A percentile compares a stretch with the other conserved stretches of the same genome.
phyloP scores from a whole-genome alignment of 306 rosid genomes.

The Malus sylvestris region DNA sequence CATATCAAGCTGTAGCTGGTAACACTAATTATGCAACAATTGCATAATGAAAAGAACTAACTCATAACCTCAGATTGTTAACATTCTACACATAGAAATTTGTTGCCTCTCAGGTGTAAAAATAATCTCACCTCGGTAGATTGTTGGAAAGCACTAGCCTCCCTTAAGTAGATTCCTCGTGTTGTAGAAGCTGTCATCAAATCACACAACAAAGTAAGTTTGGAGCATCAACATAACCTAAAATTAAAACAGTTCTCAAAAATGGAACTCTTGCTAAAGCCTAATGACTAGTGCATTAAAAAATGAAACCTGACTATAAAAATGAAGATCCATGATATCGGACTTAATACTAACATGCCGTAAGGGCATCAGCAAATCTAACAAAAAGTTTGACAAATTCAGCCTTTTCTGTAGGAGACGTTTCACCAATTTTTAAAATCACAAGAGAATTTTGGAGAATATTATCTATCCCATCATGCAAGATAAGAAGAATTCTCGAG shows the following conservation, averaged over 20 bases:
- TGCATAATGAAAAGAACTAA: neutral
- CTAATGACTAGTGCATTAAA: neutral
- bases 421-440: neutral
- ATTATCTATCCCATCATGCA: neutral
- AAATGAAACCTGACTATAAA: neutral
- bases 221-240: constrained; percentile 1
- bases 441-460: neutral
- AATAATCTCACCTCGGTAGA: constrained; percentile 67
- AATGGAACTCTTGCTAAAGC: neutral
- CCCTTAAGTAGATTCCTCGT: constrained; percentile 92
- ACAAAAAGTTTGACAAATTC: neutral
- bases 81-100: neutral
- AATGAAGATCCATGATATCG: neutral
- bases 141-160: constrained; percentile 67
- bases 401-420: no score
- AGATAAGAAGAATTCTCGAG: neutral
- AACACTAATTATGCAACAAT: neutral
- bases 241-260: neutral
- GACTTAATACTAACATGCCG: neutral
- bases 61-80: neutral
- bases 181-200: constrained; percentile 57
- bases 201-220: constrained; percentile 2
- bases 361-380: neutral
- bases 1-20: neutral
- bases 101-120: neutral